phyloP scores from a whole-genome alignment of 2,329 filamentous ascomycete species.

The Ramularia endophylla region DNA sequence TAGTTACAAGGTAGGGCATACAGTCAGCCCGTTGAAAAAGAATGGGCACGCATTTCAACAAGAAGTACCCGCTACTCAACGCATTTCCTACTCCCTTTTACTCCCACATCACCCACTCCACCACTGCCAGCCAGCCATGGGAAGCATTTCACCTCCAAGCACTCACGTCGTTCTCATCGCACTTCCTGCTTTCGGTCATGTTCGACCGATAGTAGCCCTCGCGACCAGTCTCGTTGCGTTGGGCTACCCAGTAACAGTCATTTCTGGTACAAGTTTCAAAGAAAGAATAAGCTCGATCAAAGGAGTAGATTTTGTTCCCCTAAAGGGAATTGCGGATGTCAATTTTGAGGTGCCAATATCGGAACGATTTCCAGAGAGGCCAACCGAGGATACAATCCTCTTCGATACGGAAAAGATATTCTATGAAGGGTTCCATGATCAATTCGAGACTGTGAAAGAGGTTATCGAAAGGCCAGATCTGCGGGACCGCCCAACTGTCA shows the following conservation, averaged over 20 bases:
- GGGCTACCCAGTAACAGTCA: conserved; percentile 41
- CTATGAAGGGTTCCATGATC: conserved; percentile 1
- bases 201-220: conserved; percentile 28
- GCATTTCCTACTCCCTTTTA: too few relatives aligned
- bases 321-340: conserved; percentile 16
- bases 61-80: too few relatives aligned
- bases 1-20: too few relatives aligned
- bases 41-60: too few relatives aligned
- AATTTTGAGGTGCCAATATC: conserved; percentile 25
- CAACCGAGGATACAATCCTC: conserved; percentile 11
- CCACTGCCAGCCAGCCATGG: not conserved
- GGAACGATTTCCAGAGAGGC: conserved; percentile 22
- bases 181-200: conserved; percentile 21
- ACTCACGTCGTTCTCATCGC: conserved; percentile 23
- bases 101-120: too few relatives aligned
- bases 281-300: conserved; percentile 29
- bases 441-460: conserved; percentile 5
- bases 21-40: too few relatives aligned
- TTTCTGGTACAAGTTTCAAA: conserved; percentile 35
- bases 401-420: conserved; percentile 10
- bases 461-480: conserved; percentile 3
- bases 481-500: conserved; percentile 1
- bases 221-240: conserved; percentile 33
- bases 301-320: conserved; percentile 36
- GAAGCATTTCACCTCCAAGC: conserved; percentile 1